Percentiles rank a stretch among this genome's conserved stretches.
Conservation (phyloP, 2,329 filamentous ascomycete species). For the Esteya vermicola region DNA sequence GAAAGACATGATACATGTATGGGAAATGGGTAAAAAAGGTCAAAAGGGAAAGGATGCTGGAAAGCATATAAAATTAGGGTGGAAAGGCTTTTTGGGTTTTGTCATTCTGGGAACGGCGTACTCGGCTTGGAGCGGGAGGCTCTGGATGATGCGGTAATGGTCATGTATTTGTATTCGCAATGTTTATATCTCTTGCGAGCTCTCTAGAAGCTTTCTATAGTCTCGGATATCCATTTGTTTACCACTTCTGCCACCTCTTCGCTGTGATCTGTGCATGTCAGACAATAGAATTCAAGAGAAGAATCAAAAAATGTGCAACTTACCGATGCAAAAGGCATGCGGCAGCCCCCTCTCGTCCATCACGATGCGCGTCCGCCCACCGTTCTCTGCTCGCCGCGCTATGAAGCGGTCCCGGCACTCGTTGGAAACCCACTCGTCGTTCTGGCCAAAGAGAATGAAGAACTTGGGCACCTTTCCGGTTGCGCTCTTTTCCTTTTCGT, state of each 20-base stretch:
- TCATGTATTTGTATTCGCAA: too few relatives aligned
- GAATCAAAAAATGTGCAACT: constrained; percentile 13
- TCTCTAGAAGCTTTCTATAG: constrained; percentile 14
- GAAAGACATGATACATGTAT: too few relatives aligned
- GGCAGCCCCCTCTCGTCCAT: constrained; percentile 40
- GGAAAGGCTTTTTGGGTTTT: too few relatives aligned
- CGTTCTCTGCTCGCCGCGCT: constrained; percentile 20
- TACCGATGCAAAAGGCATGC: constrained; percentile 47
- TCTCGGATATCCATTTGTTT: constrained; percentile 36
- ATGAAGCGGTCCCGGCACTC: constrained; percentile 43
- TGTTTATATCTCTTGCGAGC: not conserved
- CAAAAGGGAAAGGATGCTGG: too few relatives aligned
- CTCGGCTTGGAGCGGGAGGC: too few relatives aligned
- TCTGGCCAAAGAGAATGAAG: constrained; percentile 43
- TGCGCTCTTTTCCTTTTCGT: not conserved
- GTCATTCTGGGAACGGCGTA: too few relatives aligned
- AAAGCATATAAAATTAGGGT: too few relatives aligned
- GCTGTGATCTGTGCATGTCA: constrained; percentile 25
- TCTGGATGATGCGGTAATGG: too few relatives aligned
- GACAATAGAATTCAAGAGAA: not conserved
- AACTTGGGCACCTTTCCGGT: constrained; percentile 28
- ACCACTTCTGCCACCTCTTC: constrained; percentile 35
- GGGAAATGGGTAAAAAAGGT: too few relatives aligned
- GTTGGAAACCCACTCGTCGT: constrained; percentile 49
- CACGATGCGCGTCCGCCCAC: constrained; percentile 28